Percentiles rank a stretch among this genome's conserved stretches.
Evolutionary conservation across 164 flowering plant species (phyloP).

Genomic region (Echeveria elegans): DNA sequence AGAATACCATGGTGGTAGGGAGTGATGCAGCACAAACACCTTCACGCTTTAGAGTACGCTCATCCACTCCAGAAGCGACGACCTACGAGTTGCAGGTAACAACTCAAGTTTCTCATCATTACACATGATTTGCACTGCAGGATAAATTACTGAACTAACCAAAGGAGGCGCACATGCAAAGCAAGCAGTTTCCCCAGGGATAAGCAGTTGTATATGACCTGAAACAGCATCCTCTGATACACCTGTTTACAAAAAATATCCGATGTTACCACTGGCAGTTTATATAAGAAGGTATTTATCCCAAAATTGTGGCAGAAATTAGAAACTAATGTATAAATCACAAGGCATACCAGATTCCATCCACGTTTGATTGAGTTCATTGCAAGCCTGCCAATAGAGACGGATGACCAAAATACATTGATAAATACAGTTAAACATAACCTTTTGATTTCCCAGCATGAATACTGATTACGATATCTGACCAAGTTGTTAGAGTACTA

Average conservation of each 20-base stretch:
- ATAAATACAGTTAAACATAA: no score
- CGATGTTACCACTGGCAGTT: background rate
- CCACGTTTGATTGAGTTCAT: constrained; percentile 92
- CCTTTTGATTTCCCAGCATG: no score
- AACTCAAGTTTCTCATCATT: constrained; percentile 7
- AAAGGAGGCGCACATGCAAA: constrained; percentile 99
- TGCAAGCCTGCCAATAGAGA: constrained; percentile 77
- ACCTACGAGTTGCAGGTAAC: constrained; percentile 37
- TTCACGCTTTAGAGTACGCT: constrained; percentile 94
- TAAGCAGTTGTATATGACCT: constrained; percentile 88
- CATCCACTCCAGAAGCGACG: constrained; percentile 98
- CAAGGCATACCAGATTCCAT: constrained; percentile 89
- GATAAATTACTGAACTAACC: constrained; percentile 35
- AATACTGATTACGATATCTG: background rate
- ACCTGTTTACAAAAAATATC: constrained; percentile 40
- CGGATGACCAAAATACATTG: no score
- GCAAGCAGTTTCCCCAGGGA: constrained; percentile 99
- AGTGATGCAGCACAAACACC: constrained; percentile 99
- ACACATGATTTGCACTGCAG: background rate
- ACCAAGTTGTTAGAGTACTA: background rate
- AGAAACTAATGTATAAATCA: background rate
- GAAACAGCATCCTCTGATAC: constrained; percentile 99
- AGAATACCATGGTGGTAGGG: constrained; percentile 96
- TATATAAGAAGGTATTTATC: background rate
- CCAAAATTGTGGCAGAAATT: background rate